A percentile compares a stretch with the other conserved stretches of the same genome.
These are phyloP conservation scores for Ormosia emarginata DNA, from an alignment of 306 rosid species.

Conservation along the genomic window DNA sequence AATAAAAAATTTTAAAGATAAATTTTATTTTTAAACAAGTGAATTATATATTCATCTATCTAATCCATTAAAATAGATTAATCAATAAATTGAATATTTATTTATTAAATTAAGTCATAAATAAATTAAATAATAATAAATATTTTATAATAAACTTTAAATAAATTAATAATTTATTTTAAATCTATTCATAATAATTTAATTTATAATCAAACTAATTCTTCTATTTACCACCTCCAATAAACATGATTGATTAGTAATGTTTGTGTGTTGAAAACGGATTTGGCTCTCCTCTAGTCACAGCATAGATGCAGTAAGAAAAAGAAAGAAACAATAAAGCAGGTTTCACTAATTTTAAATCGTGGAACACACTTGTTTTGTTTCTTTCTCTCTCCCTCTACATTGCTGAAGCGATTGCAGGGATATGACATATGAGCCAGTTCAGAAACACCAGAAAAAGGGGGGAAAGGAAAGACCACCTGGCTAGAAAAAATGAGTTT, in stretches of 20 bases:
- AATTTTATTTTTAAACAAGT: no score
- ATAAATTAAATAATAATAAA: no score
- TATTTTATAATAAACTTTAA: no score
- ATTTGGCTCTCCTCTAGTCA: background rate
- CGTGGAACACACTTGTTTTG: background rate
- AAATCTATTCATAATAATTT: no score
- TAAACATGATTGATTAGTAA: background rate
- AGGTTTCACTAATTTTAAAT: background rate
- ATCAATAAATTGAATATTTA: no score
- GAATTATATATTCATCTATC: no score
- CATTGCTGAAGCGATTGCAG: constrained; percentile 10
- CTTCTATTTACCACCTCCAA: no score
- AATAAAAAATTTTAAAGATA: no score
- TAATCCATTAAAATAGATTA: no score
- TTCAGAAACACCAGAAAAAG: background rate
- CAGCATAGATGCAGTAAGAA: background rate
- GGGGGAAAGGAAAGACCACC: constrained; percentile 32
- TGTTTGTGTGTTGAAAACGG: background rate
- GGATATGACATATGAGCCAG: background rate
- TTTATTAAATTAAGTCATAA: no score
- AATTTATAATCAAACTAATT: no score
- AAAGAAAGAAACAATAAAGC: background rate
- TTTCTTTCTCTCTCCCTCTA: background rate
- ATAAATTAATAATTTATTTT: no score
- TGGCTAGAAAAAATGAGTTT: constrained; percentile 70